Evolutionary conservation across 192 early-diverging fungal genomes (phyloP), one percentile per base, ranked within the genome.

Genomic region (Backusella sp.): DNA sequence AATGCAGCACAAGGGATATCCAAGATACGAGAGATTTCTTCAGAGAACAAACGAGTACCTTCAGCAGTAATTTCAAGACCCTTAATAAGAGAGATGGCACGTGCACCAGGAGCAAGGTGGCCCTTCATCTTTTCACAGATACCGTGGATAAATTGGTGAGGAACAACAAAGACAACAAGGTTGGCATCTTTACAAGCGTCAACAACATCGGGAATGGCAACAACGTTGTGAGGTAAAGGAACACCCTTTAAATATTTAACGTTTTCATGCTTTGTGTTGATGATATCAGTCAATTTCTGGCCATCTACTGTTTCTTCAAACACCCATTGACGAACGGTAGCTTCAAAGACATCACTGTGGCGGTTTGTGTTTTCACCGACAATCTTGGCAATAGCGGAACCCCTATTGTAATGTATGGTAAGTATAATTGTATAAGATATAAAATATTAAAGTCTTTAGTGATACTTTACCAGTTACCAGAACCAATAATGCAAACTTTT

Each of bases 81-180:
- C 73, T 98, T 98, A 82, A 98, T 96, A 41, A 99, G 87, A 19
- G 97, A 96, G 65, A 99, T 96, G 26, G 95, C 98, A 41, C 91
- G 90, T n/a, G 93, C 93, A 52, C 89, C 82, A 17, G 87, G 81
- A 52, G 88, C 86, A 32, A 96, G 82, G 70, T 86, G 84, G 14
- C 93, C 95, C 77, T 90, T 88, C 69, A 98, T 86, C 78, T 96
- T 85, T 73, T 95, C 89, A 86, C 94, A 97, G 23, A 92, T 85
- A 41, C 92, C 88, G 49, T 87, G 86, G 14, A 98, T 92, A 78
- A 97, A 99, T 92, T 97, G 95, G 82, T 98, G 96, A 66, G 96
- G 97, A 66, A 98, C 87, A 17, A 98, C 96, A 81, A 99, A 95
- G 36, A 99, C 89, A 17, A 99, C 86, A 46, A 98, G 86, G n/a